Conservation (phyloP, 805 yeast genomes). For the Kodamaea leandrae region DNA sequence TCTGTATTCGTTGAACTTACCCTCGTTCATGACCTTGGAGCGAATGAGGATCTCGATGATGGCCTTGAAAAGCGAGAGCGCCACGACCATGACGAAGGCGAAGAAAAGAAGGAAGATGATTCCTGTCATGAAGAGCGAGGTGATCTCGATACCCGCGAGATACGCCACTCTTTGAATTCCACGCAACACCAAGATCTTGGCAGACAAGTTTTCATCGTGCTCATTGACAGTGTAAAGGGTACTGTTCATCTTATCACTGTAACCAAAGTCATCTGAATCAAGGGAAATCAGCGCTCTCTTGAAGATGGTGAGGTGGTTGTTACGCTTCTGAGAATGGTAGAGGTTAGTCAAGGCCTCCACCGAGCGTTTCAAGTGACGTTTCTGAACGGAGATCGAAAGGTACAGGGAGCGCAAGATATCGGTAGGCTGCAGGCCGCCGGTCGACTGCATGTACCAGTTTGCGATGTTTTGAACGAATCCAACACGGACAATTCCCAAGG, state of each 20-base stretch:
- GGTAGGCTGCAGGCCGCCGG: slow-evolving; percentile 80
- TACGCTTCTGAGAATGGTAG: slow-evolving; percentile 8
- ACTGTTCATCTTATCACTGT: slow-evolving; percentile 40
- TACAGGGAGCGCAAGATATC: slow-evolving; percentile 64
- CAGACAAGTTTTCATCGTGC: slow-evolving; percentile 51
- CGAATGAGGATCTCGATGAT: slow-evolving; percentile 60
- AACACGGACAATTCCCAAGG: slow-evolving; percentile 83
- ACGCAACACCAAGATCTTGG: slow-evolving; percentile 75
- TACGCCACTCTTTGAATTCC: slow-evolving; percentile 93
- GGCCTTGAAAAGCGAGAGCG: slow-evolving; percentile 64
- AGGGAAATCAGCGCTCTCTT: slow-evolving; percentile 35
- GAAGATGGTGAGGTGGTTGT: slow-evolving; percentile 14
- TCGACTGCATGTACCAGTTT: slow-evolving; percentile 92
- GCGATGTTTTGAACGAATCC: slow-evolving; percentile 78
- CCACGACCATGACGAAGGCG: slow-evolving; percentile 57
- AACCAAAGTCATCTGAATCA: slow-evolving; percentile 47
- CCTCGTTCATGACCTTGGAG: slow-evolving; percentile 55
- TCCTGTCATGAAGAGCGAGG: slow-evolving; percentile 83
- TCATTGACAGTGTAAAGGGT: slow-evolving; percentile 70
- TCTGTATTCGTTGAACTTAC: slow-evolving; percentile 74
- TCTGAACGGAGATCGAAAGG: slow-evolving; percentile 84
- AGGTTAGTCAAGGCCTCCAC: slow-evolving; percentile 16
- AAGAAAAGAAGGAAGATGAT: slow-evolving; percentile 79
- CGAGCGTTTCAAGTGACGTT: slow-evolving; percentile 32
- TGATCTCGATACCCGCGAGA: slow-evolving; percentile 79